Evolutionary conservation across 164 flowering plant genomes (phyloP), one percentile per base, ranked within the genome.

Genomic region (Kalanchoe fedtschenkoi): DNA sequence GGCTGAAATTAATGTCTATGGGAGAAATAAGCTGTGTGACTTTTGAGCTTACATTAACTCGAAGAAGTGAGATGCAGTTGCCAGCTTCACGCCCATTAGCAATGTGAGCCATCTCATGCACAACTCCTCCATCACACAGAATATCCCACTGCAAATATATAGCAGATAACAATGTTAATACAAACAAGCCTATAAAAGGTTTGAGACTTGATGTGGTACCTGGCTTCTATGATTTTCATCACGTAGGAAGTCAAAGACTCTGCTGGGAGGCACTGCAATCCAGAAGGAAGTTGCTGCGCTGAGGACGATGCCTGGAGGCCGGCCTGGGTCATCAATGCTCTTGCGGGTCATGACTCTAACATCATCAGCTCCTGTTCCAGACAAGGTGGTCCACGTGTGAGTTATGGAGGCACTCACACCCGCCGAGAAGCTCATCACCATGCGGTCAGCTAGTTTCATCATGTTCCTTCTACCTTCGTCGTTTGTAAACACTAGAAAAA

Each of bases 251-350:
- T 80, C 83, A 51, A 90, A 90, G 34, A 87, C 84, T 51, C 78
- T 68, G 44, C 81, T 77, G 0, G 88, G 90, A 1, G 84, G 65
- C 19, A 84, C 82, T 1, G 90, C 90, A 33, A 89, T 79, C 93
- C 96, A 89, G 70, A 89, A 85, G 17, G 91, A 89, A 59, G 91
- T 89, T 8, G 93, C 91, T 32, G 93, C 96, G 67, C 89, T 80
- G 3, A 87, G 81, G 43, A 89, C 91, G 65, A 89, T 80, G 19
- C 96, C 96, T 47, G 89, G 85, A 58, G 96, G 96, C 59, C 90
- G 74, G 13, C 93, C 96, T 1, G 93, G 91, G 69, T 86, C 96
- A 64, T 83, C 88, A 0, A 85, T 64, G 66, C 93, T 84, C 73
- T 89, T 83, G 63, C 89, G 68, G 16, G 93, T 89, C 93, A 85